Conservation (phyloP, 2,329 filamentous ascomycete genomes). For the Botrytis medusae region DNA sequence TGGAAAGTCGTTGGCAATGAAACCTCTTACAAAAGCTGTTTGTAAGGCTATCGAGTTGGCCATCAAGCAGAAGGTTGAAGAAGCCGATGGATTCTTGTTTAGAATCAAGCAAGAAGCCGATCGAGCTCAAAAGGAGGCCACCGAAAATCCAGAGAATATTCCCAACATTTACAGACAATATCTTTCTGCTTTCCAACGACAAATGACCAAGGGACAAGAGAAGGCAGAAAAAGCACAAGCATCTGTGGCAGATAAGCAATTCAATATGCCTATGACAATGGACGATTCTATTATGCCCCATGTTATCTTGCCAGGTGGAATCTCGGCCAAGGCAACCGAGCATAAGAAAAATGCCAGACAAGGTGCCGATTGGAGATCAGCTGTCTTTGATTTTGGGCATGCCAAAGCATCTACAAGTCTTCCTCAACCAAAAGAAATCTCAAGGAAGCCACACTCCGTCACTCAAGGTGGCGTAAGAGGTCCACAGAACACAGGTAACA, state of each 20-base stretch:
- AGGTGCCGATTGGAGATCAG: slow-evolving; percentile 92
- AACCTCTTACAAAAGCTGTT: slow-evolving; percentile 69
- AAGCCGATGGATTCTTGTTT: slow-evolving; percentile 71
- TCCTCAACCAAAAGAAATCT: slow-evolving; percentile 55
- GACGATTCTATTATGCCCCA: slow-evolving; percentile 91
- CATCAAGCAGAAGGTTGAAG: slow-evolving; percentile 78
- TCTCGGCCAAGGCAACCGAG: slow-evolving; percentile 90
- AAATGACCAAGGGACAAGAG: slow-evolving; percentile 72
- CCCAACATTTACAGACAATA: slow-evolving; percentile 89
- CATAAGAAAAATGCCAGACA: slow-evolving; percentile 84
- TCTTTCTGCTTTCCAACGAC: slow-evolving; percentile 69
- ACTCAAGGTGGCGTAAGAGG: slow-evolving; percentile 34
- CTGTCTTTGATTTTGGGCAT: slow-evolving; percentile 83
- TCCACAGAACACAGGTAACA: slow-evolving; percentile 34
- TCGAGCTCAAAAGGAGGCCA: slow-evolving; percentile 59
- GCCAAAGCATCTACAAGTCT: slow-evolving; percentile 72
- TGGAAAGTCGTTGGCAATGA: slow-evolving; percentile 84
- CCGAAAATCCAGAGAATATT: slow-evolving; percentile 53
- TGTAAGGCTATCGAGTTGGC: slow-evolving; percentile 85
- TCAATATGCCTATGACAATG: slow-evolving; percentile 82
- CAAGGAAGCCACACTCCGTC: slow-evolving; percentile 50
- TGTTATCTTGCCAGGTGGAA: slow-evolving; percentile 80
- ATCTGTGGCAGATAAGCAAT: slow-evolving; percentile 69
- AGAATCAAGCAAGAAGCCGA: slow-evolving; percentile 82
- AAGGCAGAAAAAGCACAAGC: slow-evolving; percentile 73